These are phyloP conservation scores for Mucor lusitanicus DNA, from an alignment of 371 early-diverging fungal genomes.

Conservation along the genomic window DNA sequence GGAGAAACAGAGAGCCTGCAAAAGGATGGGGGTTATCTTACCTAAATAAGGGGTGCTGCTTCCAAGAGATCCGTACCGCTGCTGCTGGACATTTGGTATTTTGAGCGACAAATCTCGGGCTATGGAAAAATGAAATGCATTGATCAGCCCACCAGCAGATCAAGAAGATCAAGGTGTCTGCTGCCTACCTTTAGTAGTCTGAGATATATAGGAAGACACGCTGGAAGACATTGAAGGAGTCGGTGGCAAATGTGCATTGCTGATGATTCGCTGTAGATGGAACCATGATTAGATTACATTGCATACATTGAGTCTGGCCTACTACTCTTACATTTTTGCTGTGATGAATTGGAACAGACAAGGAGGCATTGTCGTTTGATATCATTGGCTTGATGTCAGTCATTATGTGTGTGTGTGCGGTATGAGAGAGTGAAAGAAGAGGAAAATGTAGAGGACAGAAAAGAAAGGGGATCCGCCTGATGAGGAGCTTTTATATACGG, in stretches of 20 bases:
- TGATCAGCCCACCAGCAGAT: background rate
- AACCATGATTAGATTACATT: background rate
- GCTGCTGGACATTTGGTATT: background rate
- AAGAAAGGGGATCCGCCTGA: background rate
- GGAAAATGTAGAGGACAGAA: background rate
- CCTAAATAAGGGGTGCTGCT: constrained; percentile 8
- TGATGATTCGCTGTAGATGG: background rate
- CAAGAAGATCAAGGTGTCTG: background rate
- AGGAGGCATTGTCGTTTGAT: background rate
- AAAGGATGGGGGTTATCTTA: background rate
- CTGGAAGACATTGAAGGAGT: constrained; percentile 1
- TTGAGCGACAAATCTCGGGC: constrained; percentile 6
- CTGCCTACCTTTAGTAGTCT: background rate
- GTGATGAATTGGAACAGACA: constrained; percentile 4
- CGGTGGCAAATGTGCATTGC: constrained; percentile 5
- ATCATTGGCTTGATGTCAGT: background rate
- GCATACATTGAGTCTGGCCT: background rate
- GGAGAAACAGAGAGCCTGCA: background rate
- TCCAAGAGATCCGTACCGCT: constrained; percentile 8
- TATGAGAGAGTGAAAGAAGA: background rate
- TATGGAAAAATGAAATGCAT: background rate
- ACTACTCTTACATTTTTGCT: background rate
- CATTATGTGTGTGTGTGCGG: background rate
- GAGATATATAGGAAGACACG: background rate
- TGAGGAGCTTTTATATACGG: background rate